Evolutionary conservation across 192 early-diverging fungal genomes (phyloP).

Genomic region (Gigaspora rosea): DNA sequence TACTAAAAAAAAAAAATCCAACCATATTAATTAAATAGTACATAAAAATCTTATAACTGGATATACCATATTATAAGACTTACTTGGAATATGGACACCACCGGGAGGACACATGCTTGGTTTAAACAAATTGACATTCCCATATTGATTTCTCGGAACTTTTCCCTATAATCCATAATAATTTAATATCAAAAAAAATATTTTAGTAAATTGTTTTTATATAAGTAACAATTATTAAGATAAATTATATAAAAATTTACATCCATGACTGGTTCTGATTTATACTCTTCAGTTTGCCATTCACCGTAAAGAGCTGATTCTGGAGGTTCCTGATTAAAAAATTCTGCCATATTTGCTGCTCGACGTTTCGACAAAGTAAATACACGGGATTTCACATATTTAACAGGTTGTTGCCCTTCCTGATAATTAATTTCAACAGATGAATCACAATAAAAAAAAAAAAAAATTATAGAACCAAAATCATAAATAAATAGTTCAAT

Average conservation of each 20-base stretch:
- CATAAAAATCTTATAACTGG: neutral
- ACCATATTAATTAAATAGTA: neutral
- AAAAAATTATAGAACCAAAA: neutral
- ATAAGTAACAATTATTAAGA: neutral
- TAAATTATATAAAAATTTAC: conserved; percentile 33
- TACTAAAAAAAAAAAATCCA: conserved; percentile 38
- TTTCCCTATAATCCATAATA: conserved; percentile 57
- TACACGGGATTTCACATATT: conserved; percentile 47
- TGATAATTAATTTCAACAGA: neutral
- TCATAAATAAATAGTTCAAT: conserved; percentile 2
- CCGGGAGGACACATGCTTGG: conserved; percentile 82
- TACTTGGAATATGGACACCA: conserved; percentile 68
- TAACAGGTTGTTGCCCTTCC: conserved; percentile 41
- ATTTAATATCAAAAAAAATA: neutral
- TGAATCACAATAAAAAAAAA: neutral
- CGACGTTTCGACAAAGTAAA: conserved; percentile 51
- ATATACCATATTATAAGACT: conserved; percentile 13
- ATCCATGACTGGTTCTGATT: conserved; percentile 62
- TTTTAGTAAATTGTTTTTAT: neutral
- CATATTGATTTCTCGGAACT: conserved; percentile 81
- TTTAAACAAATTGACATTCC: conserved; percentile 84
- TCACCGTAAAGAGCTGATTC: conserved; percentile 69
- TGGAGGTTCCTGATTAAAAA: conserved; percentile 32
- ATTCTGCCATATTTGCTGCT: conserved; percentile 37
- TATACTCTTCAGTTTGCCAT: conserved; percentile 83